phyloP scores from a whole-genome alignment of 768 basidiomycete species.

The Coprinopsis strossmayeri region DNA sequence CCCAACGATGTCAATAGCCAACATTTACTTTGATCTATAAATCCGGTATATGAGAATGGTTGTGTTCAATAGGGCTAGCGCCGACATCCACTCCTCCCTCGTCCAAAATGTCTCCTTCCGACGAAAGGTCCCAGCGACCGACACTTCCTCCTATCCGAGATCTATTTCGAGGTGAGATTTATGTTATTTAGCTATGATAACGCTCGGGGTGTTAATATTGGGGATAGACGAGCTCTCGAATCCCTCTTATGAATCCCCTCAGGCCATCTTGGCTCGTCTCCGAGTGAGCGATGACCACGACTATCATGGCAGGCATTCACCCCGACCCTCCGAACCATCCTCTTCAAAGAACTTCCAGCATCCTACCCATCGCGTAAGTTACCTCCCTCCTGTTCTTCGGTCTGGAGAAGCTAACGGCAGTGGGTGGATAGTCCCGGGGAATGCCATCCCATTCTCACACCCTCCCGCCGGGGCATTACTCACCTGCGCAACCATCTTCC shows the following conservation, averaged over 20 bases:
- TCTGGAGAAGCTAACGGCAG: no score
- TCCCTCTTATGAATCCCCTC: constrained; percentile 30
- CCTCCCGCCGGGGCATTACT: not conserved
- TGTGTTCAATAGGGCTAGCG: no score
- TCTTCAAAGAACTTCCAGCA: not conserved
- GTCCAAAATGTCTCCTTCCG: constrained; percentile 1
- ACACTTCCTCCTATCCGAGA: constrained; percentile 69
- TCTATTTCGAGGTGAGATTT: constrained; percentile 49
- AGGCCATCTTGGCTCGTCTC: constrained; percentile 36
- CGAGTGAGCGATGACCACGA: constrained; percentile 33
- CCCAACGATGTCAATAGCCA: no score
- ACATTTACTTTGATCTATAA: no score
- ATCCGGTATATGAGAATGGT: no score
- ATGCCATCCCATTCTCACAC: no score
- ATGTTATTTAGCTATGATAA: not conserved
- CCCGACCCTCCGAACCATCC: constrained; percentile 1
- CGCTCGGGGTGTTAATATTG: constrained; percentile 4
- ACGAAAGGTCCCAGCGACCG: constrained; percentile 29
- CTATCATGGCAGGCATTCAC: constrained; percentile 1
- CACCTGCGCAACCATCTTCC: not conserved
- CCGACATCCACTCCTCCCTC: constrained; percentile 5
- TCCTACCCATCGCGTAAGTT: constrained; percentile 6
- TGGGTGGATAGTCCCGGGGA: no score
- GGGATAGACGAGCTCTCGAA: constrained; percentile 42
- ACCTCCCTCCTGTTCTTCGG: not conserved